Evolutionary conservation across 306 rosid species (phyloP), one percentile per base, ranked within the genome.

Genomic region (Cicer cuneatum): DNA sequence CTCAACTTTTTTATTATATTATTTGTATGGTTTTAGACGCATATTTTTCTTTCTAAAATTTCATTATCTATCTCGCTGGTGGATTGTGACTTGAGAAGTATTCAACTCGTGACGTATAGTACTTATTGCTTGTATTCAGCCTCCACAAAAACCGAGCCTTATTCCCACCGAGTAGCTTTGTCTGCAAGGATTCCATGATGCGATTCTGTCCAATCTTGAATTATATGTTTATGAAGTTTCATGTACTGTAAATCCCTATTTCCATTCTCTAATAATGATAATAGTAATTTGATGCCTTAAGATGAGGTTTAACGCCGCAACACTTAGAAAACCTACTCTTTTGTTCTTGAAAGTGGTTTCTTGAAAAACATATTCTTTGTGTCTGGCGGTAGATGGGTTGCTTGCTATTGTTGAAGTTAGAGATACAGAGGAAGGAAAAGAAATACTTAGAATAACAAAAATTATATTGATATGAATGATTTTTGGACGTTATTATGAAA

Each of bases 1-100:
- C 35, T 64, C 16, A 33, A 48, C 16, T 43, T 75, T 71, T 38
- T 71, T 42, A 59, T 75, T 84, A 45, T 52, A 19, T 67, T 48
- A 6, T 74, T 58, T 70, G 37, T 66, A 13, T 29, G 45, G 24
- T 21, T 46, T 14, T 38, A 7, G 18, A 72, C 38, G 52, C 10
- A 38, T 61, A 38, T 46, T 49, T 54, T 39, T 21, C 14, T 65
- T 38, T 29, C 8, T 1, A 64, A 75, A 46, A 40, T 9, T 39
- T 15, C 59, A 42, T 66, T 61, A 48, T 66, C 63, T 35, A 58
- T 14, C 37, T 51, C 40, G 9, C 8, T 8, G 10, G 49, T 75
- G 69, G 61, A 42, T 67, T 69, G 68, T 43, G 41, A 52, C 14
- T 7, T 42, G 13, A 15, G 69, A 78, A 72, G 71, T 15, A 56